A percentile compares a stretch with the other conserved stretches of the same genome.
These are phyloP conservation scores for Teunomyces gatunensis DNA, from an alignment of 805 yeast genomes.

Conservation along the genomic window DNA sequence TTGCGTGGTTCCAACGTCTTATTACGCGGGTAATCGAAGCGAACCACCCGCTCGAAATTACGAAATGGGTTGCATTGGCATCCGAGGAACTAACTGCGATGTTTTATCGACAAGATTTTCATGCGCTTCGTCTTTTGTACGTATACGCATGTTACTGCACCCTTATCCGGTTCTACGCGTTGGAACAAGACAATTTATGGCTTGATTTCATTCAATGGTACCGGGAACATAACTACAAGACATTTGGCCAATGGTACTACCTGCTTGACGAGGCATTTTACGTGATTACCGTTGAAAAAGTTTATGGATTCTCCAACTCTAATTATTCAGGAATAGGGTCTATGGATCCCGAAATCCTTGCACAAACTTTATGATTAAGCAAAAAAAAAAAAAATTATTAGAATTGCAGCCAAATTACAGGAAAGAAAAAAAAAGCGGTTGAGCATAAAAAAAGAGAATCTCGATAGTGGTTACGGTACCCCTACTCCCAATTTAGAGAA, in stretches of 20 bases:
- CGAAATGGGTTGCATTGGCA: slow-evolving; percentile 22
- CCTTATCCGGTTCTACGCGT: slow-evolving; percentile 19
- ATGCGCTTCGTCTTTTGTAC: slow-evolving; percentile 26
- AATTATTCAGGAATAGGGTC: background rate
- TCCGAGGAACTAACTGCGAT: slow-evolving; percentile 14
- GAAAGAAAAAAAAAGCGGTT: background rate
- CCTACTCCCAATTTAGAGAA: too few species aligned
- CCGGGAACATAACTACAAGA: slow-evolving; percentile 9
- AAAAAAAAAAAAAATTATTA: background rate
- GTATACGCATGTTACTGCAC: slow-evolving; percentile 17
- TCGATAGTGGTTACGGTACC: background rate
- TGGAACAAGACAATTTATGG: slow-evolving; percentile 26
- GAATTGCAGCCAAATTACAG: background rate
- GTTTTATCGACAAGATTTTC: slow-evolving; percentile 17
- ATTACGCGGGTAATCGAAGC: slow-evolving; percentile 10
- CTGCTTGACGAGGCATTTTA: slow-evolving; percentile 13
- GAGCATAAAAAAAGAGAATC: background rate
- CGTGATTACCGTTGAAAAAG: background rate
- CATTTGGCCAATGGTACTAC: slow-evolving; percentile 14
- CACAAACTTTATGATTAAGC: background rate
- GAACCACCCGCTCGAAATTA: slow-evolving; percentile 31
- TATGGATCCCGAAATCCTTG: background rate
- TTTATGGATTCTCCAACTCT: background rate
- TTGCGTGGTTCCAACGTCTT: slow-evolving; percentile 14
- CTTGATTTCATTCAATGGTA: slow-evolving; percentile 23